Conservation (phyloP, 306 rosid genomes). For the Ormosia semicastrata region DNA sequence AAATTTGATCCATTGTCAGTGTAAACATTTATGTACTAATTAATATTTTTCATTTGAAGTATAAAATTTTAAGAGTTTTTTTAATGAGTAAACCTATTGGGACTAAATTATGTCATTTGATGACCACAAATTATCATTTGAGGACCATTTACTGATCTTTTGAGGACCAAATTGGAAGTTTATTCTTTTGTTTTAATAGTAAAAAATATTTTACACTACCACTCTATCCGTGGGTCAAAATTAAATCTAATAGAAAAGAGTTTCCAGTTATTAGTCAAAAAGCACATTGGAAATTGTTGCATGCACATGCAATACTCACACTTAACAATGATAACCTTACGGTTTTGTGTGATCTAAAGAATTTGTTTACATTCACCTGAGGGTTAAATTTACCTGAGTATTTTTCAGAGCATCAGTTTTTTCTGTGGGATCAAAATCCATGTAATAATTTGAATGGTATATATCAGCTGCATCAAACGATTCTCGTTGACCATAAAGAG, state of each 20-base stretch:
- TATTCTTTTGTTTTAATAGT: neutral
- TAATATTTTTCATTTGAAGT: neutral
- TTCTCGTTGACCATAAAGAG: constrained; percentile 19
- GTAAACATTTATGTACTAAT: neutral
- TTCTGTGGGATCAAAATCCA: constrained; percentile 31
- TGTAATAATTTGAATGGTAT: constrained; percentile 26
- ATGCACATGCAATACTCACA: too few relatives aligned
- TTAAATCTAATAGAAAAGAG: neutral
- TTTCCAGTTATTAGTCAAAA: neutral
- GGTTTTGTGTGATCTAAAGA: constrained; percentile 16
- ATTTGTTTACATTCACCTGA: neutral
- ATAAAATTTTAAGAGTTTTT: neutral
- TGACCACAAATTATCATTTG: neutral
- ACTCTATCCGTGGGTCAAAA: neutral
- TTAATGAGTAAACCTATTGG: neutral
- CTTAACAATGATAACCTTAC: neutral
- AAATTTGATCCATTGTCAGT: neutral
- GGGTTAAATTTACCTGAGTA: constrained; percentile 41
- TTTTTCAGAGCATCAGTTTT: constrained; percentile 18
- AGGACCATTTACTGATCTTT: neutral
- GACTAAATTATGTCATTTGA: neutral
- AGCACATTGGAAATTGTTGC: neutral
- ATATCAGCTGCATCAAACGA: constrained; percentile 56
- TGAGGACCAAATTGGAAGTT: neutral
- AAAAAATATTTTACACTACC: neutral